These are phyloP conservation scores for Cladophialophora exuberans DNA, from an alignment of 2,329 filamentous ascomycete species.

Conservation along the genomic window DNA sequence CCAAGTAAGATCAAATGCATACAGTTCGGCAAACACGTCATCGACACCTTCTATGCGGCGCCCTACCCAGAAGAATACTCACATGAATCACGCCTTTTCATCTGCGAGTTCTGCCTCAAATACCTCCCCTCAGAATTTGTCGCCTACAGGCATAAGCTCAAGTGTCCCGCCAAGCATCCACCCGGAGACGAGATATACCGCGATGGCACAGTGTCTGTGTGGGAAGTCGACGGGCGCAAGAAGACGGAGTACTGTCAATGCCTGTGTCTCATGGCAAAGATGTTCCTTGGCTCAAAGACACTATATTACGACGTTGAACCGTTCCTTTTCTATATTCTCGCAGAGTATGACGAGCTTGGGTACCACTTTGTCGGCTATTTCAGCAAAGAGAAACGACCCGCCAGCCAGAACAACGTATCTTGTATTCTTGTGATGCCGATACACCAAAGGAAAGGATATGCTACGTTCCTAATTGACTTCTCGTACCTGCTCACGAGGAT, in stretches of 20 bases:
- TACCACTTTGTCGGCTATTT: slow-evolving; percentile 99
- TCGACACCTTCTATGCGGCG: slow-evolving; percentile 98
- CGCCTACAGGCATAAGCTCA: slow-evolving; percentile 95
- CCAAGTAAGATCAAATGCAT: slow-evolving; percentile 98
- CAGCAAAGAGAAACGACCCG: slow-evolving; percentile 95
- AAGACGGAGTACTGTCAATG: slow-evolving; percentile 98
- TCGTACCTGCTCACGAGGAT: slow-evolving; percentile 94
- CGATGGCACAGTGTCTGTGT: slow-evolving; percentile 91
- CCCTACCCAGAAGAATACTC: slow-evolving; percentile 99
- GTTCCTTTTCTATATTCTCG: slow-evolving; percentile 99
- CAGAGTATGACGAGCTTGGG: slow-evolving; percentile 81
- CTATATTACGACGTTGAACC: slow-evolving; percentile 99
- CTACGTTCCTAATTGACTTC: slow-evolving; percentile 95
- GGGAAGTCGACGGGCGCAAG: slow-evolving; percentile 92
- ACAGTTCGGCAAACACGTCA: slow-evolving; percentile 96
- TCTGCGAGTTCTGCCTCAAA: slow-evolving; percentile 98
- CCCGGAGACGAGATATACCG: slow-evolving; percentile 98
- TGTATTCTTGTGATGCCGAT: slow-evolving; percentile 96
- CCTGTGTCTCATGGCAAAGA: slow-evolving; percentile 88
- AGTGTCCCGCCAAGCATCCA: slow-evolving; percentile 94
- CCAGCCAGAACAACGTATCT: slow-evolving; percentile 94
- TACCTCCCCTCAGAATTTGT: slow-evolving; percentile 99
- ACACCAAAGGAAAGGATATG: slow-evolving; percentile 95
- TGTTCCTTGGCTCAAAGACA: slow-evolving; percentile 97
- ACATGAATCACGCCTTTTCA: slow-evolving; percentile 93